Conservation (phyloP, 805 yeast genomes). For the Lipomyces lipofer region DNA sequence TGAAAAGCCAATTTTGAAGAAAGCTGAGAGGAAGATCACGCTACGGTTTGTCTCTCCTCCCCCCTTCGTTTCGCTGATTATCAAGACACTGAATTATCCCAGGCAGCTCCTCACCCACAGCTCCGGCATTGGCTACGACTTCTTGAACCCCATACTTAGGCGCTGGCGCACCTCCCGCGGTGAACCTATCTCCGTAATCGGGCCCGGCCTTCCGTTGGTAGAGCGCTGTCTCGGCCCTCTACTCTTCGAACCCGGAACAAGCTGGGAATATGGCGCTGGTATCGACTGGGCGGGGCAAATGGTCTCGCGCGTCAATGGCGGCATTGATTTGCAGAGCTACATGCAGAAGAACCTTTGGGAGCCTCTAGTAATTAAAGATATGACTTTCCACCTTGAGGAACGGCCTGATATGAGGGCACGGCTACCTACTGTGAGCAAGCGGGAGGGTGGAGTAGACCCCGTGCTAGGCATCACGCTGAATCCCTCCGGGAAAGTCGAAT, state of each 20-base stretch:
- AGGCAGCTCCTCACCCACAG: conserved; percentile 45
- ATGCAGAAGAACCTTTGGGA: conserved; percentile 37
- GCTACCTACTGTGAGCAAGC: too few relatives aligned
- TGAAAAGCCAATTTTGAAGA: conserved; percentile 36
- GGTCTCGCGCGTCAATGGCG: conserved; percentile 38
- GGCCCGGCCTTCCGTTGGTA: conserved; percentile 30
- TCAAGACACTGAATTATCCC: too few relatives aligned
- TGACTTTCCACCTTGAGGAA: too few relatives aligned
- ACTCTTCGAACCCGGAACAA: conserved; percentile 43
- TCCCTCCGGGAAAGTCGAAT: too few relatives aligned
- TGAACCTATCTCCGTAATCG: conserved; percentile 21
- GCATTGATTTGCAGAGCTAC: conserved; percentile 39
- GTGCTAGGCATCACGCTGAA: too few relatives aligned
- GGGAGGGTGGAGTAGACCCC: too few relatives aligned
- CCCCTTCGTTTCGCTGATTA: too few relatives aligned
- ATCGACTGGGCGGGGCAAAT: conserved; percentile 45
- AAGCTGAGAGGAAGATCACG: conserved; percentile 40
- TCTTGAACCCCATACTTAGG: conserved; percentile 35
- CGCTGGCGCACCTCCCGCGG: conserved; percentile 17
- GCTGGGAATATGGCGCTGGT: conserved; percentile 41
- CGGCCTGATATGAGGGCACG: too few relatives aligned
- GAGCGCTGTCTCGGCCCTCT: conserved; percentile 39
- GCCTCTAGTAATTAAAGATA: conserved; percentile 38
- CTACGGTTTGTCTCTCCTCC: too few relatives aligned
- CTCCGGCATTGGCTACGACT: conserved; percentile 44